phyloP scores from a whole-genome alignment of 2,329 filamentous ascomycete genomes.

The Aspergillus sp. region DNA sequence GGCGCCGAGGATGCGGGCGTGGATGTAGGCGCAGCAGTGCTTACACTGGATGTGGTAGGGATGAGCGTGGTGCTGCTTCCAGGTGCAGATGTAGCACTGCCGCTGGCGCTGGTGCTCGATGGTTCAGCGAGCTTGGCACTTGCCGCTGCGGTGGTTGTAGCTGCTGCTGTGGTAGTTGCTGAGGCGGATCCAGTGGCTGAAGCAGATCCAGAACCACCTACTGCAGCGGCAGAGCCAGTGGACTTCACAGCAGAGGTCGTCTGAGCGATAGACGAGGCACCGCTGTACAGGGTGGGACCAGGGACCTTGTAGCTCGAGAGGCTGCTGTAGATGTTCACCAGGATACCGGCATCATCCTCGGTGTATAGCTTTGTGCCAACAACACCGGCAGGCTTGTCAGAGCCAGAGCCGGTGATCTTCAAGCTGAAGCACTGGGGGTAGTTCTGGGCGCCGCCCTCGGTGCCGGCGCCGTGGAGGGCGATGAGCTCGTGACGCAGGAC shows the following conservation, averaged over 20 bases:
- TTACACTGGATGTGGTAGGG: not conserved
- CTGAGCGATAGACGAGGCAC: conserved; percentile 15
- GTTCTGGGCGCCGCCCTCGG: conserved; percentile 47
- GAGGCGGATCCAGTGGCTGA: not conserved
- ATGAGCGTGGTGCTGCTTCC: no score
- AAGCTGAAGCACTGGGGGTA: conserved; percentile 59
- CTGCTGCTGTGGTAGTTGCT: not conserved
- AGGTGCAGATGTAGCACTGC: no score
- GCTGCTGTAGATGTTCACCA: conserved; percentile 54
- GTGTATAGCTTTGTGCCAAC: conserved; percentile 55
- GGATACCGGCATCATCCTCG: conserved; percentile 54
- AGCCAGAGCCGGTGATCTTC: conserved; percentile 54
- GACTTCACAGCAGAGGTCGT: conserved; percentile 16
- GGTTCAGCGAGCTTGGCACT: not conserved
- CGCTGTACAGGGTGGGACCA: conserved; percentile 16
- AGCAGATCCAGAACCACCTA: not conserved
- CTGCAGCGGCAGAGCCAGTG: conserved; percentile 7
- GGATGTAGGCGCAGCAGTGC: not conserved
- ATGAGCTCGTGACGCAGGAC: conserved; percentile 54
- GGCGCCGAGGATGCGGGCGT: not conserved
- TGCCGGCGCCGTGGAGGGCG: conserved; percentile 46
- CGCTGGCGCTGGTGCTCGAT: no score
- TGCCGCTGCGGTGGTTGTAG: not conserved
- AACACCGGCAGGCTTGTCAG: conserved; percentile 45
- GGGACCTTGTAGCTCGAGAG: conserved; percentile 15